Evolutionary conservation across 257 asterid species (phyloP).

Genomic region (Cruciata laevipes): DNA sequence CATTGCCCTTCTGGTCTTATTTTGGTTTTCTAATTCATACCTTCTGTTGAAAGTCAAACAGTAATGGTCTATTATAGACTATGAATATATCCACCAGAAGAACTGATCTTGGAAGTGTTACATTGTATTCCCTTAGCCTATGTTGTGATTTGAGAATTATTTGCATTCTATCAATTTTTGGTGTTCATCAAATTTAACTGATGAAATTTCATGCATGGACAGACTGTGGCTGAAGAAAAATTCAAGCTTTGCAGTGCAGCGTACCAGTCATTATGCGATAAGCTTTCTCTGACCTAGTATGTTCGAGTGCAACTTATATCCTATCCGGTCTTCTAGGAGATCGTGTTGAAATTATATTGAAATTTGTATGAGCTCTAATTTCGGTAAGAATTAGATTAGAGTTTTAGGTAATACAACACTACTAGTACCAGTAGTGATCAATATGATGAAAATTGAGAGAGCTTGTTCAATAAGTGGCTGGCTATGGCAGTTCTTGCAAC

Average conservation of each 20-base stretch:
- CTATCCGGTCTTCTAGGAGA: background rate
- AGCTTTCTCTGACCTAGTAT: constrained; percentile 33
- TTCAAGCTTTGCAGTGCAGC: constrained; percentile 95
- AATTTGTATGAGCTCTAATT: background rate
- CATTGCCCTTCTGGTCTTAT: background rate
- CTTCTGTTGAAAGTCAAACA: background rate
- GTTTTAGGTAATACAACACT: background rate
- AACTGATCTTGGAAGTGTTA: background rate
- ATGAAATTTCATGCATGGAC: constrained; percentile 19
- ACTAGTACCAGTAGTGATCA: background rate
- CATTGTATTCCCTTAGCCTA: background rate
- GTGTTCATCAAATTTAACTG: background rate
- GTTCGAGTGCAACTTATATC: constrained; percentile 6
- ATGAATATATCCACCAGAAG: background rate
- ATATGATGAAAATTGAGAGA: constrained; percentile 5
- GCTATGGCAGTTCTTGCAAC: background rate
- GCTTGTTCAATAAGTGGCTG: background rate
- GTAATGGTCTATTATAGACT: background rate
- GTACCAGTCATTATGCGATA: constrained; percentile 71
- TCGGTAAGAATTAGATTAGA: background rate
- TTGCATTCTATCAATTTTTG: background rate
- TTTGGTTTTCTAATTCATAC: background rate
- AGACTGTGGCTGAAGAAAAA: constrained; percentile 85
- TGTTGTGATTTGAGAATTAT: background rate
- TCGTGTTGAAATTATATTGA: background rate